A percentile compares a stretch with the other conserved stretches of the same genome.
These are phyloP conservation scores for Diospyros kaki DNA, from an alignment of 148 eudicot species.

Conservation along the genomic window DNA sequence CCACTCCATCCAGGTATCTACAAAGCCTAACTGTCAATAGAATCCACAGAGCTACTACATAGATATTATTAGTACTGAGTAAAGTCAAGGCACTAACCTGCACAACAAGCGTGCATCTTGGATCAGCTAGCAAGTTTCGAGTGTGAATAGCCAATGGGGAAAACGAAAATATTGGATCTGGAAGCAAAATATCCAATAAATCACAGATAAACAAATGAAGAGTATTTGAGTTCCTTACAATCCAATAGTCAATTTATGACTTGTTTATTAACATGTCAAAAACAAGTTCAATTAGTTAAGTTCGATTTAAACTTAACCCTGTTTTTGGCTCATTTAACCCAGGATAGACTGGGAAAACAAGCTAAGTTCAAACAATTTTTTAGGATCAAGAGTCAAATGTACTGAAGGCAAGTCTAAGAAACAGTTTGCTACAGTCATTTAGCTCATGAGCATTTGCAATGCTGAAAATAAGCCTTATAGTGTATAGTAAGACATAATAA, in stretches of 20 bases:
- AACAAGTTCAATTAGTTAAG: conserved; percentile 2
- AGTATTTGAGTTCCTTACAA: neutral
- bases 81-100: conserved; percentile 53
- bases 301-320: neutral
- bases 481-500: neutral
- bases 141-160: conserved; percentile 99
- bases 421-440: neutral
- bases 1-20: conserved; percentile 99
- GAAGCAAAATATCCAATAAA: conserved; percentile 5
- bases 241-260: neutral
- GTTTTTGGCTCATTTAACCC: conserved; percentile 1
- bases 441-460: conserved; percentile 6
- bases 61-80: neutral
- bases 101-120: conserved; percentile 91
- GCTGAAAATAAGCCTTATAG: neutral
- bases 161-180: conserved; percentile 98
- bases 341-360: neutral
- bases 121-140: conserved; percentile 84
- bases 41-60: conserved; percentile 17
- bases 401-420: neutral
- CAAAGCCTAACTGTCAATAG: conserved; percentile 35
- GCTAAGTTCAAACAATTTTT: neutral
- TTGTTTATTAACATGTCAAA: neutral
- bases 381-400: neutral
- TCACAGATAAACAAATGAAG: conserved; percentile 9